phyloP scores from a whole-genome alignment of 257 asterid genomes.

The Scutellaria baicalensis region DNA sequence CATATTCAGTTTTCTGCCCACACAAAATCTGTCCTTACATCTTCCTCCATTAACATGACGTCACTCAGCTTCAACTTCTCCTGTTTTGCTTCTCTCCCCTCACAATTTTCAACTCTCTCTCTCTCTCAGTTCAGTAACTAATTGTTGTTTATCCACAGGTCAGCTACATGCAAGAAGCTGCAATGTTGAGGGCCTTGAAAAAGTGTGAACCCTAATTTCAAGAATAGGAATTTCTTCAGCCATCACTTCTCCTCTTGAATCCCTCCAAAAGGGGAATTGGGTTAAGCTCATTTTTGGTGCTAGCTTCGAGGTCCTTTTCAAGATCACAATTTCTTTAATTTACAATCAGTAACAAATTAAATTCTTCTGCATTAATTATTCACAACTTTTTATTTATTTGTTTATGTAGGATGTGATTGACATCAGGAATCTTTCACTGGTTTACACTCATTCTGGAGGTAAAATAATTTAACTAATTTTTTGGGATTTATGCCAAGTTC shows the following conservation, averaged over 20 bases:
- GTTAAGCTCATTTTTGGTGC: constrained; percentile 96
- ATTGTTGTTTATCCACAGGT: constrained; percentile 21
- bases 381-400: not conserved
- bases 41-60: constrained; percentile 19
- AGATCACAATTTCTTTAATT: not conserved
- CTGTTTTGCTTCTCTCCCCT: constrained; percentile 38
- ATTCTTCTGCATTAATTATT: not conserved
- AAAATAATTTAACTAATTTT: not conserved
- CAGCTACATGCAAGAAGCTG: constrained; percentile 27
- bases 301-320: constrained; percentile 69
- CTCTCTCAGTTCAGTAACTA: not conserved
- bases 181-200: constrained; percentile 31
- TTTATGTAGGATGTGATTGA: constrained; percentile 64
- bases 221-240: constrained; percentile 45
- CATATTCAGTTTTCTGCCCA: not conserved
- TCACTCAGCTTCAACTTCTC: constrained; percentile 36
- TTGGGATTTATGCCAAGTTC: not conserved
- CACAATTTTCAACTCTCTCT: constrained; percentile 21
- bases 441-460: constrained; percentile 96
- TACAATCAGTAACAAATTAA: not conserved
- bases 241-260: constrained; percentile 50
- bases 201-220: constrained; percentile 37
- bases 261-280: constrained; percentile 81
- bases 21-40: not conserved
- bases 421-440: constrained; percentile 85